These are phyloP conservation scores for Apiospora marii DNA, from an alignment of 2,329 filamentous ascomycete species.

Conservation along the genomic window DNA sequence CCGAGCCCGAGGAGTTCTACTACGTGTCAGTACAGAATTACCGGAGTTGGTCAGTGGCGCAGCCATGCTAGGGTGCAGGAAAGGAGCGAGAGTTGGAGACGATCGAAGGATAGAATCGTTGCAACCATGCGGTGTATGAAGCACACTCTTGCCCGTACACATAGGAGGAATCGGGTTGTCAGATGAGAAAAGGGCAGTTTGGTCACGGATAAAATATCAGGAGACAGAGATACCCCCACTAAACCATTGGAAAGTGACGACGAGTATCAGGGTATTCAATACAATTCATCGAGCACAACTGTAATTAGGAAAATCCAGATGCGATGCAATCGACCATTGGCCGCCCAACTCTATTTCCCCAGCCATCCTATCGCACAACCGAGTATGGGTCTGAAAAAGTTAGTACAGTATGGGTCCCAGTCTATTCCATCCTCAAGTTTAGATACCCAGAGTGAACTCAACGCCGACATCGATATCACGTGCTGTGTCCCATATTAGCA, in stretches of 20 bases:
- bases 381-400: slow-evolving; percentile 39
- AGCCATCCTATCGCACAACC: slow-evolving; percentile 29
- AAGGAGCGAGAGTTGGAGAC: background rate
- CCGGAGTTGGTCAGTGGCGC: slow-evolving; percentile 9
- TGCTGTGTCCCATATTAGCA: slow-evolving; percentile 57
- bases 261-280: slow-evolving; percentile 17
- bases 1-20: background rate
- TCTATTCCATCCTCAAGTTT: slow-evolving; percentile 51
- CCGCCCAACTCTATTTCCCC: slow-evolving; percentile 29
- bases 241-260: background rate
- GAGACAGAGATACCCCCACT: background rate
- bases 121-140: background rate
- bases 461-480: slow-evolving; percentile 97
- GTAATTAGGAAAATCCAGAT: slow-evolving; percentile 19
- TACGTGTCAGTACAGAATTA: slow-evolving; percentile 14
- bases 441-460: slow-evolving; percentile 94
- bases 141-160: background rate
- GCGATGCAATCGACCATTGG: slow-evolving; percentile 21
- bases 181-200: background rate
- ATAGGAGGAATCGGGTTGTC: background rate
- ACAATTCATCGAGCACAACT: slow-evolving; percentile 22
- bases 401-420: slow-evolving; percentile 42
- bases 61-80: background rate
- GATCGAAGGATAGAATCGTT: background rate
- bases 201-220: background rate